Evolutionary conservation across 495 filamentous ascomycete species (phyloP).

Genomic region (Hypoxylon fragiforme): DNA sequence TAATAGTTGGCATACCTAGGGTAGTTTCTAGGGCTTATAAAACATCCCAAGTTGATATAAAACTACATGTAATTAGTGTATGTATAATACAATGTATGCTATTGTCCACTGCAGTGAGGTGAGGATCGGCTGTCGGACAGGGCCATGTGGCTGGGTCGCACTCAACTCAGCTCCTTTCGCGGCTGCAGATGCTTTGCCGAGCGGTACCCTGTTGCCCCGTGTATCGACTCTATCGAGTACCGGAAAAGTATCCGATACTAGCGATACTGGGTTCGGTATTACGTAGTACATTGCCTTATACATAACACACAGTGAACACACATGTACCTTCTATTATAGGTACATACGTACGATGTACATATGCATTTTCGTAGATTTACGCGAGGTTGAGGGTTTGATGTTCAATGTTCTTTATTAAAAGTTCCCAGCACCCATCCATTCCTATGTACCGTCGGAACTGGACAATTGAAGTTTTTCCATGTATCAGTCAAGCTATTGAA

Average conservation of each 20-base stretch:
- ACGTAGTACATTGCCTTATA: neutral
- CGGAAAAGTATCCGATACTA: slow-evolving; percentile 10
- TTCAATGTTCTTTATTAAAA: too few relatives aligned
- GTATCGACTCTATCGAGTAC: slow-evolving; percentile 9
- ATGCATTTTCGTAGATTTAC: neutral
- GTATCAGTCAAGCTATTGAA: neutral
- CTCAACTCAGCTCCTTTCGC: slow-evolving; percentile 36
- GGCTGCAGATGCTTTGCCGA: slow-evolving; percentile 35
- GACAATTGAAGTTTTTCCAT: neutral
- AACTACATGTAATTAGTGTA: too few relatives aligned
- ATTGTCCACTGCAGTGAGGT: slow-evolving; percentile 14
- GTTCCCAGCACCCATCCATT: too few relatives aligned
- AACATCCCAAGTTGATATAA: too few relatives aligned
- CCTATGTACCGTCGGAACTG: slow-evolving; percentile 1
- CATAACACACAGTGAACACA: too few relatives aligned
- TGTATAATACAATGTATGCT: slow-evolving; percentile 26
- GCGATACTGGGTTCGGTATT: neutral
- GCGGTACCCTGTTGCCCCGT: slow-evolving; percentile 26
- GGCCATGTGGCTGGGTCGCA: slow-evolving; percentile 36
- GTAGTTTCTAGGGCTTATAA: too few relatives aligned
- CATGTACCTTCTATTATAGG: too few relatives aligned
- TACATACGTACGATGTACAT: too few relatives aligned
- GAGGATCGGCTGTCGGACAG: slow-evolving; percentile 35
- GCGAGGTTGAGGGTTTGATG: neutral
- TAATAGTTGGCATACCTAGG: too few relatives aligned